Evolutionary conservation across 2,329 filamentous ascomycete genomes (phyloP), one percentile per base, ranked within the genome.

Genomic region (Colletotrichum siamense): DNA sequence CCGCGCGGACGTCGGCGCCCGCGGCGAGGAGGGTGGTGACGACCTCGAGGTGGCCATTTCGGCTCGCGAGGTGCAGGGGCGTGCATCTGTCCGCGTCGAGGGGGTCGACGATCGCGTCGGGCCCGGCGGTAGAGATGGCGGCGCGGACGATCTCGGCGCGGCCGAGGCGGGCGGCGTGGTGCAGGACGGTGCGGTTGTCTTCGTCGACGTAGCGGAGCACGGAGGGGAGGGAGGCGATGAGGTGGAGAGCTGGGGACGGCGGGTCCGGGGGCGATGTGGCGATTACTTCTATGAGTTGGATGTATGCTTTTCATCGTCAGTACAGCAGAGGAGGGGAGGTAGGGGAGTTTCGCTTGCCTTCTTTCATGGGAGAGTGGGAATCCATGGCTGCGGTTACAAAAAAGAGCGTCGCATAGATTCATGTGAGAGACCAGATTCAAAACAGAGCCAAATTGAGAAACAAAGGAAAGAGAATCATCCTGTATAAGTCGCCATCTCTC

Each of bases 361-460:
- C 77, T 65, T 59, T 72, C 77, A 78, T 78, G 49, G 77, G 77
- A 32, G 77, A 78, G 49, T 77, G 77, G 24, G 76, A 78, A 4
- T 78, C 73, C 69, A 77, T 78, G 59, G 26, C 12, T 69, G 55
- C 24, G 10, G 62, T 16, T 64, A 1, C 0, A 5, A 5, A 0
- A 44, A 44, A 1, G 9, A 44, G 5, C 2, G 5, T 26, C 9
- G 61, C 10, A n/a, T 22, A 26, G 36, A 39, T 49, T 22, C 13
- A 22, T 4, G 3, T 7, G 5, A 12, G 28, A 15, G 22, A 16
- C n/a, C 32, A 28, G 8, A 3, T 62, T 9, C 26, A 34, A 13
- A 22, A 6, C 3, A 39, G 16, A 6, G 24, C 4, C 2, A 28
- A 3, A 4, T 22, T 0, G 10, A 24, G 4, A 16, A n/a, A 34